phyloP scores from a whole-genome alignment of 805 yeast species.

The Jamesozyma piceae region DNA sequence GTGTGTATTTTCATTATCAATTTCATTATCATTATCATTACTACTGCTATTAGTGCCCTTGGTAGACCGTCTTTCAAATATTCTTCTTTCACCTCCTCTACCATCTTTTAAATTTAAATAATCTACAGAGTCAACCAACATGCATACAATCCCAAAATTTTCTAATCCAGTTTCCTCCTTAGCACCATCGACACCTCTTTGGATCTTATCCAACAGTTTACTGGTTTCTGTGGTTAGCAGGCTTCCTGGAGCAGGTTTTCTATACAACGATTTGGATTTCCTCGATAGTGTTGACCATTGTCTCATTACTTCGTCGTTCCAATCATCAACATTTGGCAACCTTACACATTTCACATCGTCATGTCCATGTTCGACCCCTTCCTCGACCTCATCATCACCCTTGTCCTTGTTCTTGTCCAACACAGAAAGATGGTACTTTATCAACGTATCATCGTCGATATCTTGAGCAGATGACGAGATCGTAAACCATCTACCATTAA shows the following conservation, averaged over 20 bases:
- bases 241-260: conserved; percentile 67
- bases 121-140: conserved; percentile 67
- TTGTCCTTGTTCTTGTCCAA: no score
- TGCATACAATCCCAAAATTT: conserved; percentile 59
- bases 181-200: conserved; percentile 76
- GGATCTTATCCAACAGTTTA: conserved; percentile 56
- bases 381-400: conserved; percentile 43
- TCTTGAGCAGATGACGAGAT: conserved; percentile 31
- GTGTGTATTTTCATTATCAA: neutral
- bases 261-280: conserved; percentile 51
- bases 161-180: conserved; percentile 52
- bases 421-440: conserved; percentile 4
- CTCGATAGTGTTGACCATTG: conserved; percentile 57
- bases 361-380: conserved; percentile 26
- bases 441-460: neutral
- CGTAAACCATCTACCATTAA: conserved; percentile 55
- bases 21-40: conserved; percentile 4
- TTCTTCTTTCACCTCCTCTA: conserved; percentile 24
- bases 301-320: conserved; percentile 54
- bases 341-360: conserved; percentile 4
- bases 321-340: conserved; percentile 36
- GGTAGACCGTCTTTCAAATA: conserved; percentile 15
- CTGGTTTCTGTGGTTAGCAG: conserved; percentile 45
- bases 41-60: conserved; percentile 27
- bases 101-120: conserved; percentile 50